Percentiles rank a stretch among this genome's conserved stretches.
These are phyloP conservation scores for Tieghemostelium lacteum DNA, from an alignment of 78 protist species.

Conservation along the genomic window DNA sequence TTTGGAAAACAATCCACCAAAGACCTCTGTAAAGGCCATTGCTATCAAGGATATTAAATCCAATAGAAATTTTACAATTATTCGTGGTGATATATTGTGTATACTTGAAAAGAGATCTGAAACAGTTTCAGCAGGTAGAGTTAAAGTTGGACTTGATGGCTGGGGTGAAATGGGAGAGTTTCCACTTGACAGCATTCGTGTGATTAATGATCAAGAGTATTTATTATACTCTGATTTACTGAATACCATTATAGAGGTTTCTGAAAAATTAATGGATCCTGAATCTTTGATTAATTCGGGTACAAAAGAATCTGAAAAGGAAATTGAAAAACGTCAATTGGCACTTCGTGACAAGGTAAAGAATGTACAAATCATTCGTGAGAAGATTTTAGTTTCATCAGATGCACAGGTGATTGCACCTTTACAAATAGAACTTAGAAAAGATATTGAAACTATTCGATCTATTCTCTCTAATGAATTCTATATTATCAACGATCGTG, in stretches of 20 bases:
- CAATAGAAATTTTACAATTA: conserved; percentile 18
- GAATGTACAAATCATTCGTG: conserved; percentile 15
- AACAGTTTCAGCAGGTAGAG: background rate
- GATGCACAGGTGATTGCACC: background rate
- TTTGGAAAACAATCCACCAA: conserved; percentile 10
- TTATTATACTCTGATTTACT: conserved; percentile 18
- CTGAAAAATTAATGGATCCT: conserved; percentile 50
- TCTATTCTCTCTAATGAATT: conserved; percentile 38
- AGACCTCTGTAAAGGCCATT: conserved; percentile 14
- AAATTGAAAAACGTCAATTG: conserved; percentile 47
- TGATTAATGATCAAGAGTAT: conserved; percentile 13
- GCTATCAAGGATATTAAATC: conserved; percentile 34
- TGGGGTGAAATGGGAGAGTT: conserved; percentile 66
- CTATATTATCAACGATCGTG: conserved; percentile 17
- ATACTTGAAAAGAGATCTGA: conserved; percentile 3
- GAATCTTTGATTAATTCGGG: background rate
- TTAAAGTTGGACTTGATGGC: conserved; percentile 69
- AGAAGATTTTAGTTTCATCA: background rate
- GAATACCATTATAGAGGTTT: conserved; percentile 28
- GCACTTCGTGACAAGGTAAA: conserved; percentile 7
- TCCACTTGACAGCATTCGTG: conserved; percentile 14
- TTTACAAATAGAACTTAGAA: background rate
- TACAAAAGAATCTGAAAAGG: conserved; percentile 8
- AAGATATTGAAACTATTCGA: conserved; percentile 20
- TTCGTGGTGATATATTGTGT: conserved; percentile 51